Base-by-base conservation (phyloP, 305 asterid species). In the Fraxinus nigra region DNA sequence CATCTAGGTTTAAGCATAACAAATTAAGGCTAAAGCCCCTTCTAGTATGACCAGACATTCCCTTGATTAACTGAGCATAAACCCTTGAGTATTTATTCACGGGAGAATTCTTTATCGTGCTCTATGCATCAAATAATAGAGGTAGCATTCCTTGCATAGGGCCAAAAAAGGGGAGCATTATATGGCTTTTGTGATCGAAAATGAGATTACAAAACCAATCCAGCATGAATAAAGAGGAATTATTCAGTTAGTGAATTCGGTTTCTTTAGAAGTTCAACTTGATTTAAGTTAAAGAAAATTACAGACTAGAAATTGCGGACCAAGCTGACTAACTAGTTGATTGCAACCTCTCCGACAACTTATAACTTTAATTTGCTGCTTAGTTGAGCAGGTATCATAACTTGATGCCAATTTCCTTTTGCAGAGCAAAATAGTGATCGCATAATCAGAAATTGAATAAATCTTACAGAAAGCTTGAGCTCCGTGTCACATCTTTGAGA, bases 401-500 rank as follows among this genome's bases (percentile, higher is more conserved):
- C 26, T 28, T 33, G 46, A 14, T 13, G 80, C 34, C 67, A 30
- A 84, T 82, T 70, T 69, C 83, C 70, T 76, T 78, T 54, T 79
- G 85, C 35, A 75, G 59, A 67, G 16, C 38, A 59, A 85, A 32
- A 14, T 70, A 70, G 20, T 32, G 43, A 70, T 30, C 14, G 75
- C 79, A 83, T 30, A 51, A 56, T 38, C 76, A 80, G 72, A 54
- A 13, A 70, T 51, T 73, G 82, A 40, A 79, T 80, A 82, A 63
- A 79, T 84, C 92, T 87, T 86, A 95, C 99, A 75, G 97, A 92
- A 80, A 95, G 95, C 92, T 95, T 95, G 84, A 93, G 90, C 89
- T 93, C 98, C 32, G 86, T 86, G 87, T 95, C 99, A 80, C 99
- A 95, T 92, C 98, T 89, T 85, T 87, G 92, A 76, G 97, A 90